These are phyloP conservation scores for Alliaria petiolata DNA, from an alignment of 345 rosid genomes.

Conservation along the genomic window DNA sequence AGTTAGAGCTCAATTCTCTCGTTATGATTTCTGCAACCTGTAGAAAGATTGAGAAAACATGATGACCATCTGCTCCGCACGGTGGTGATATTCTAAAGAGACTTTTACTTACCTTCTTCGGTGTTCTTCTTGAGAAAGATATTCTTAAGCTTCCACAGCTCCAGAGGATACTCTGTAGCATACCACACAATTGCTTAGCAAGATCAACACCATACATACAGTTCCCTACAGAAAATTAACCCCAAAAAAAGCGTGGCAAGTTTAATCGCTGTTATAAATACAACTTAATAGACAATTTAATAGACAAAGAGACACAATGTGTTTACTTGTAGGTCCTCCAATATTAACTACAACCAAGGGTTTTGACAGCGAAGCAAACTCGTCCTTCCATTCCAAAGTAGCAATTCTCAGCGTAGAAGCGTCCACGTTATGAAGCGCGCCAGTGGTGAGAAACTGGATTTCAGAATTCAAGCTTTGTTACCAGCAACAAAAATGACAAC, in stretches of 20 bases:
- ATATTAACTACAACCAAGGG: conserved; percentile 89
- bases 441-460: conserved; percentile 71
- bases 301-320: background rate
- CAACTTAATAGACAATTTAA: background rate
- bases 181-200: conserved; percentile 53
- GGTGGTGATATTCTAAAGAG: background rate
- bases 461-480: conserved; percentile 24
- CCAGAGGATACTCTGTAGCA: conserved; percentile 62
- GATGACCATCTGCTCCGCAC: background rate
- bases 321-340: conserved; percentile 85
- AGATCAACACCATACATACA: conserved; percentile 79
- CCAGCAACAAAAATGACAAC: background rate
- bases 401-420: conserved; percentile 60
- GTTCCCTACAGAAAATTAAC: conserved; percentile 37
- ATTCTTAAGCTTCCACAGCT: conserved; percentile 86
- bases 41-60: background rate
- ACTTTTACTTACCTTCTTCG: conserved; percentile 43
- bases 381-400: conserved; percentile 65
- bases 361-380: conserved; percentile 58
- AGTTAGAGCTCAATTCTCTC: conserved; percentile 46
- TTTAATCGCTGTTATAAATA: background rate
- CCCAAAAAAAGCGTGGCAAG: background rate
- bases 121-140: conserved; percentile 85
- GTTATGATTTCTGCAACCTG: conserved; percentile 56
- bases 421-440: conserved; percentile 87